Conservation (phyloP, 2,329 filamentous ascomycete genomes). For the Elsinoe ampelina region DNA sequence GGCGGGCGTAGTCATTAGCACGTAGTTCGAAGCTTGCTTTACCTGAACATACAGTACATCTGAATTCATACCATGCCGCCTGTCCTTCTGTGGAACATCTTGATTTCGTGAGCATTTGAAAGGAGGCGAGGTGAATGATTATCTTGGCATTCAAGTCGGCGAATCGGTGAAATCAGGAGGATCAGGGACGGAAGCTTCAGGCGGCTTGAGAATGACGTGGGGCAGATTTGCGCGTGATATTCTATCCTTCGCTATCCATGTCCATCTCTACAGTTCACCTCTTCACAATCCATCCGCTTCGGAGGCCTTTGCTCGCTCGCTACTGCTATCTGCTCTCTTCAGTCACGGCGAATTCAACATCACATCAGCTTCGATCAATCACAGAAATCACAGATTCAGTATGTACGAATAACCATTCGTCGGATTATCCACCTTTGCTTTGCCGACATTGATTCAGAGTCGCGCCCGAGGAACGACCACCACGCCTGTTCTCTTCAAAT, state of each 20-base stretch:
- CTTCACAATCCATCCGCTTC: neutral
- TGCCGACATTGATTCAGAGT: neutral
- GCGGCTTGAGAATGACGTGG: constrained; percentile 6
- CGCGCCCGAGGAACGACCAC: neutral
- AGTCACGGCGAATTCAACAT: neutral
- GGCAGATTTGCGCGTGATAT: constrained; percentile 6
- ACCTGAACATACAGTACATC: neutral
- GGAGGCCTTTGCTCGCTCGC: too few relatives aligned
- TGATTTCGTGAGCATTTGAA: neutral
- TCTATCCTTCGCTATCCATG: neutral
- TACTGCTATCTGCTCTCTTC: too few relatives aligned
- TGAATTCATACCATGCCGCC: neutral
- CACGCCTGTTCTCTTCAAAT: neutral
- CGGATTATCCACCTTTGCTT: neutral
- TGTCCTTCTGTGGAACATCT: neutral
- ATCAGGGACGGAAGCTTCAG: constrained; percentile 4
- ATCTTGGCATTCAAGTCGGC: neutral
- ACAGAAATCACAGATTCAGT: neutral
- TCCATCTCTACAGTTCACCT: neutral
- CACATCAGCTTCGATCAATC: neutral
- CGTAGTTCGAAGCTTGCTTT: neutral
- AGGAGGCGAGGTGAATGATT: too few relatives aligned
- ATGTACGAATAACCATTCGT: neutral
- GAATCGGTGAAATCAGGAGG: neutral
- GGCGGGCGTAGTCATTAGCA: neutral